Evolutionary conservation across 2,329 filamentous ascomycete species (phyloP), one percentile per base, ranked within the genome.

Genomic region (Epichloe coenophiala): DNA sequence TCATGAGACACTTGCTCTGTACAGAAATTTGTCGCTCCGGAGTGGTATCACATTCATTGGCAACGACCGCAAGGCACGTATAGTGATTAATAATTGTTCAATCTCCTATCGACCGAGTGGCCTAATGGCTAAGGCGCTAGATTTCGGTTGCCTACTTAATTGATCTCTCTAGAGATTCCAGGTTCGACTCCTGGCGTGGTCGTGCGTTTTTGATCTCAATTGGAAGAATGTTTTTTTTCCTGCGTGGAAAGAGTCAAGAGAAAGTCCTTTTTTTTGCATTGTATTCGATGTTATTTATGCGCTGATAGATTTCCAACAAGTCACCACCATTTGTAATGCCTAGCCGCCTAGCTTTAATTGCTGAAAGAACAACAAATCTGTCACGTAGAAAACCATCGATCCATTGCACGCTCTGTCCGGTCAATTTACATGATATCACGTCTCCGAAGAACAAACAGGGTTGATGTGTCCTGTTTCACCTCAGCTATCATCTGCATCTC

Each of bases 151-250:
- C n/a, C n/a, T n/a, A n/a, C n/a, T n/a, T 2, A 0, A 2, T n/a
- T 51, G 53, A 59, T 19, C 37, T 31, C 66, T 68, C 65, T 68
- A 64, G 63, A 68, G 66, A 68, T 66, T 68, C 63, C 65, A 68
- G 66, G 65, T 67, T 68, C 66, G 65, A 68, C 61, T 68, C 66
- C 66, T 68, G 66, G 63, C 64, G 66, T 66, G 66, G 66, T 69
- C 66, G 64, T 41, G 64, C 38, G 1, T 9, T 31, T 31, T 31
- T 31, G 1, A 9, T 8, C 3, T 4, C 8, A 31, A 9, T 1
- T 9, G n/a, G n/a, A n/a, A n/a, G n/a, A n/a, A n/a, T n/a, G n/a
- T 1, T 9, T 31, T 9, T 31, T 31, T 31, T 45, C 23, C 7
- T 23, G 23, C 6, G 23, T 23, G 23, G 23, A 27, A 7, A 8